Conservation (phyloP, 2,329 filamentous ascomycete genomes). For the Xylaria sp. region DNA sequence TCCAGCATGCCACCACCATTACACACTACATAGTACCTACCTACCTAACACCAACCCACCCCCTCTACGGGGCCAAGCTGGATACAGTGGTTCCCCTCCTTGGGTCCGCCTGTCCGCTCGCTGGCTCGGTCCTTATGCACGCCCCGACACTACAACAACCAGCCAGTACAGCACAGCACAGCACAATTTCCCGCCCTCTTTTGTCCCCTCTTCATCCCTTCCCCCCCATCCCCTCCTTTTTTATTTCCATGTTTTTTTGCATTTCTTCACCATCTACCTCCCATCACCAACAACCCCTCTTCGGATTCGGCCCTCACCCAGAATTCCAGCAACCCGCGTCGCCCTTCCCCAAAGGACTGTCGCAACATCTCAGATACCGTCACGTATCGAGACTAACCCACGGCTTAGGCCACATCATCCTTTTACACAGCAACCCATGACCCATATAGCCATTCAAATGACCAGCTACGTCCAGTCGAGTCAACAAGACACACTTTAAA, state of each 20-base stretch:
- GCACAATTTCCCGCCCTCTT: constrained; percentile 48
- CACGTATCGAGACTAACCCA: constrained; percentile 46
- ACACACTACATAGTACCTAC: too few relatives aligned
- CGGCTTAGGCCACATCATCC: constrained; percentile 53
- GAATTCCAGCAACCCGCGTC: constrained; percentile 44
- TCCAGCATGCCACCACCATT: constrained; percentile 15
- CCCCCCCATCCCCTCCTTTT: constrained; percentile 47
- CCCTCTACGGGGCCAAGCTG: constrained; percentile 36
- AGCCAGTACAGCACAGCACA: constrained; percentile 32
- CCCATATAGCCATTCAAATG: constrained; percentile 64
- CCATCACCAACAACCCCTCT: constrained; percentile 48
- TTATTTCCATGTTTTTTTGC: constrained; percentile 46
- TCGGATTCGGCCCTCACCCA: constrained; percentile 40
- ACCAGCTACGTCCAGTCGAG: constrained; percentile 60
- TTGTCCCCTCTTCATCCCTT: constrained; percentile 49
- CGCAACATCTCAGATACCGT: constrained; percentile 48
- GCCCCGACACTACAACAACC: constrained; percentile 32
- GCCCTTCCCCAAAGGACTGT: constrained; percentile 46
- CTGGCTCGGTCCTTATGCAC: constrained; percentile 39
- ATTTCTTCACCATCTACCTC: constrained; percentile 43
- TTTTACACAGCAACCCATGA: constrained; percentile 64
- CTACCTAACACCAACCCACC: constrained; percentile 21
- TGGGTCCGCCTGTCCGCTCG: constrained; percentile 36
- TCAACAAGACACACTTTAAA: constrained; percentile 76
- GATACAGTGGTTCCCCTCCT: constrained; percentile 36